Evolutionary conservation across 768 basidiomycete genomes (phyloP), one percentile per base, ranked within the genome.

Genomic region (Rhodotorula kratochvilovae): DNA sequence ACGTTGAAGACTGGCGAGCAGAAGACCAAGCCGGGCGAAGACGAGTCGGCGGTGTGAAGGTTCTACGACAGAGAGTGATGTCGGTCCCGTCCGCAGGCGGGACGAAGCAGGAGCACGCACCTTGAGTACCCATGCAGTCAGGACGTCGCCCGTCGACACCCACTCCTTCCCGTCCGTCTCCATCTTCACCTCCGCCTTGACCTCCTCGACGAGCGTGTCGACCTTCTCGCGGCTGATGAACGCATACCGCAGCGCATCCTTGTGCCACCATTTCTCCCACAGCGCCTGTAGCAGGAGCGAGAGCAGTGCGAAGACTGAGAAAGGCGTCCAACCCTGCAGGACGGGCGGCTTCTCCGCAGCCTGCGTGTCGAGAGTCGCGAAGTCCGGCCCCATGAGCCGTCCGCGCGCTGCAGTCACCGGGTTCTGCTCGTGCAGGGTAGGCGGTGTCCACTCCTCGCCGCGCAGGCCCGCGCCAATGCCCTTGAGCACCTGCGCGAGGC

Each of bases 21-120:
- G 23, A 6, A 13, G 13, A 57, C 5, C 13, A 11, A n/a, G 2
- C 33, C 36, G 1, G 25, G 2, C 0, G 35, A 4, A 3, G 36
- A 10, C 11, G 2, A 1, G 11, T 57, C 55, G 35, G 4, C 33
- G 21, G 23, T 21, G 33, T 56, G 55, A 21, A 33, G 13, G 53
- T 16, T 19, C 53, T 54, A 31, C 21, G n/a, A 53, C 25, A 29
- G 12, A 25, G 51, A 31, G 51, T 15, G n/a, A 50, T 25, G 46
- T 48, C 46, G 23, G 46, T 6, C 46, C 19, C 19, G 21, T 31
- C 51, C 11, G 51, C 6, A 6, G 7, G 29, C 13, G 27, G 36
- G 23, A 2, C 11, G 3, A 12, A 13, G 25, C 3, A 25, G 27
- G n/a, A n/a, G n/a, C n/a, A 55, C 21, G 33, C 54, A 67, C 55